phyloP scores from a whole-genome alignment of 192 early-diverging fungal species.

The Rhizophagus clarus region DNA sequence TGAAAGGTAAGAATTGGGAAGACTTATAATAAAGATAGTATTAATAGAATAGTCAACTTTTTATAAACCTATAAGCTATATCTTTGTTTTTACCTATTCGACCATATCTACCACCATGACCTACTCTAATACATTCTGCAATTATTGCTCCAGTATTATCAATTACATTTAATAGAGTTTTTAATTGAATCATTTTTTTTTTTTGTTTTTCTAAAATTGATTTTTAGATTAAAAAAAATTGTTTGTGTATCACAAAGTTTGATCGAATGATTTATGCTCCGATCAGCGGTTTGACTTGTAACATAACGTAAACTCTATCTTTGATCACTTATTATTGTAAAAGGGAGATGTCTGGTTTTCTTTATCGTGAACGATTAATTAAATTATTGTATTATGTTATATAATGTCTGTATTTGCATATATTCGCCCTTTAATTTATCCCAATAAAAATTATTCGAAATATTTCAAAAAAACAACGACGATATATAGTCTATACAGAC shows the following conservation, averaged over 20 bases:
- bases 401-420: not conserved
- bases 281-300: too few relatives aligned
- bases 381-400: not conserved
- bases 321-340: too few relatives aligned
- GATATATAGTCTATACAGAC: not conserved
- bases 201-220: not conserved
- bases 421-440: not conserved
- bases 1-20: not conserved
- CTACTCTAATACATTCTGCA: slow-evolving; percentile 94
- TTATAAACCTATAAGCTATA: not conserved
- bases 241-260: too few relatives aligned
- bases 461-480: not conserved
- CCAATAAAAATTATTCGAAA: not conserved
- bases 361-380: too few relatives aligned
- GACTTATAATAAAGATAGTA: not conserved
- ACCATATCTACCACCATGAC: slow-evolving; percentile 77
- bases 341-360: too few relatives aligned
- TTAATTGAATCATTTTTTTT: slow-evolving; percentile 81
- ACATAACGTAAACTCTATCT: too few relatives aligned
- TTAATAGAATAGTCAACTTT: too few relatives aligned
- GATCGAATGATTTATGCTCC: too few relatives aligned
- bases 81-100: slow-evolving; percentile 48
- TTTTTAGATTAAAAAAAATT: too few relatives aligned
- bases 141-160: slow-evolving; percentile 95
- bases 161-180: slow-evolving; percentile 87